Base-by-base conservation (phyloP, 2,329 filamentous ascomycete species). In the Hypoxylon rubiginosum region DNA sequence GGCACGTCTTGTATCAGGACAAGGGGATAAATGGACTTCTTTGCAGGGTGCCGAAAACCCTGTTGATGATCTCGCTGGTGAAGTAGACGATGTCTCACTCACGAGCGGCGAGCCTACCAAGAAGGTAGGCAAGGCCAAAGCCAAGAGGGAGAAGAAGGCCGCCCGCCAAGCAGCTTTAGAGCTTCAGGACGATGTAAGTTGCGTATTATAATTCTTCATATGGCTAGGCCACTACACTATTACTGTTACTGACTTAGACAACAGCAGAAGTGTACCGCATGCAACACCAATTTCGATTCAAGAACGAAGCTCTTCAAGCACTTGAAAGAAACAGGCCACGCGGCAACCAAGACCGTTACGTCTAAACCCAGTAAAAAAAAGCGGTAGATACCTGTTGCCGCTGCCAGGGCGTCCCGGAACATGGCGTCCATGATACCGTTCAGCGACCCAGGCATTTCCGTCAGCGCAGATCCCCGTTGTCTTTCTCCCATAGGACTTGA, bases 281-380 rank as follows among this genome's bases (percentile, higher is more conserved):
- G 86, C 70, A 75, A 79, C 2, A 78, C 80, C 62, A 68, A 63
- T 0, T 88, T 87, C 60, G 69, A 86, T 0, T 93, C 91, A 1
- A 90, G 89, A 71, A 91, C 87, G 5, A 89, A 88, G 70, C 79
- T 97, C 17, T 95, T 95, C 76, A 82, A 86, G 56, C 93, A 97
- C 77, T 84, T 96, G 62, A 87, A 88, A 67, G 85, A 89, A 9
- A 79, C 86, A 17, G 81, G 81, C 9, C 92, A 96, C 80, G 91
- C 90, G 5, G 86, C 88, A 30, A 82, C 82, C 2, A 75, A 82
- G 26, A 45, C 28, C 70, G 24, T 62, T 58, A 36, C 67, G 32
- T 50, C 61, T 46, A 78, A 75, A 68, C 62, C 74, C 2, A 69
- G 72, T 34, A 82, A 79, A 69, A 83, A 79, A 65, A 81, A 79